These are phyloP conservation scores for Grigorovia transvaalensis DNA, from an alignment of 805 yeast species.

Conservation along the genomic window DNA sequence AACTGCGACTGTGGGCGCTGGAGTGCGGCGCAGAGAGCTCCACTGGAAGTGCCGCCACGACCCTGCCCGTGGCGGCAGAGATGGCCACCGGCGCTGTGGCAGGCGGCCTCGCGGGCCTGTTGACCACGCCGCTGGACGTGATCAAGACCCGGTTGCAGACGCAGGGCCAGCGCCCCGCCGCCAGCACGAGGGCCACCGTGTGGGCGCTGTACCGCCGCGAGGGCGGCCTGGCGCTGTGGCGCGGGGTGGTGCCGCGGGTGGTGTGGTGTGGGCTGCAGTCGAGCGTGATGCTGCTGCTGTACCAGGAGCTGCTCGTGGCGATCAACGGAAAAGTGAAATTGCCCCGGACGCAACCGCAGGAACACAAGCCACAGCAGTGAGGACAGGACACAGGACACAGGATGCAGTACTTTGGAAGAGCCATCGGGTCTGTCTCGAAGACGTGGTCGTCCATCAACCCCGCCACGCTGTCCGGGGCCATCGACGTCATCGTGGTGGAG, in stretches of 20 bases:
- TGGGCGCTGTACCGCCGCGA: constrained; percentile 50
- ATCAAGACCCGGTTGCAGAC: constrained; percentile 91
- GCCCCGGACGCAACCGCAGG: too few species aligned
- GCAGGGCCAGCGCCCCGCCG: constrained; percentile 34
- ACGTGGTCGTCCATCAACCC: constrained; percentile 97
- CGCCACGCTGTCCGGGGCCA: constrained; percentile 92
- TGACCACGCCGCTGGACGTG: constrained; percentile 89
- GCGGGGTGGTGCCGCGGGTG: constrained; percentile 94
- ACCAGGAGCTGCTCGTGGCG: constrained; percentile 32
- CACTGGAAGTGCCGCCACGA: too few species aligned
- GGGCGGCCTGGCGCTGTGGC: constrained; percentile 70
- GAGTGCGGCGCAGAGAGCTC: constrained; percentile 17
- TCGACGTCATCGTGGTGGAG: constrained; percentile 90
- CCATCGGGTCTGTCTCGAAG: constrained; percentile 87
- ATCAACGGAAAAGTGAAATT: background rate
- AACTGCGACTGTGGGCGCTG: constrained; percentile 55
- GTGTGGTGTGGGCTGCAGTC: constrained; percentile 96
- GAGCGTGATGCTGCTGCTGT: constrained; percentile 81
- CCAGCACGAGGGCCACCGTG: constrained; percentile 8
- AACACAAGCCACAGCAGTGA: too few species aligned
- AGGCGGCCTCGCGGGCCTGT: constrained; percentile 81
- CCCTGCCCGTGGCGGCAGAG: constrained; percentile 51
- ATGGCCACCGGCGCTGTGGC: constrained; percentile 88
- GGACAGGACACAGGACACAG: too few species aligned
- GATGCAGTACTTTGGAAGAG: constrained; percentile 96